phyloP scores from a whole-genome alignment of 441 rosid genomes.

The Pelargonium citronellum region DNA sequence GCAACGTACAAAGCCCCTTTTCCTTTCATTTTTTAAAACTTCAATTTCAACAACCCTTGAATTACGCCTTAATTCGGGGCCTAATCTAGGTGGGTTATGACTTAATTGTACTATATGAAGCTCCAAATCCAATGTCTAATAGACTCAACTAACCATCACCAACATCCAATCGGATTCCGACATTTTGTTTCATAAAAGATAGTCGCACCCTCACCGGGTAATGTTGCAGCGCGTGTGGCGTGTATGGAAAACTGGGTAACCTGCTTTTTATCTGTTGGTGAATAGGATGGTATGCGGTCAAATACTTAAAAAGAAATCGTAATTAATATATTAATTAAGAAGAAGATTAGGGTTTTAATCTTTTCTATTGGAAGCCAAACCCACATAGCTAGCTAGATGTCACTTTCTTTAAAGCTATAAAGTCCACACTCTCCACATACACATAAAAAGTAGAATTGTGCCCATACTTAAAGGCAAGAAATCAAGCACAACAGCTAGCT shows the following conservation, averaged over 20 bases:
- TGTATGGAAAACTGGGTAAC: background rate
- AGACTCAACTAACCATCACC: too few relatives aligned
- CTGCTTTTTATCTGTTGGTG: conserved; percentile 18
- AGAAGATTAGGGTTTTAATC: background rate
- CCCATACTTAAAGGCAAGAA: background rate
- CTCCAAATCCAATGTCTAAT: conserved; percentile 9
- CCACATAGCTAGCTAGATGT: background rate
- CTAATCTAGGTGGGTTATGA: conserved; percentile 17
- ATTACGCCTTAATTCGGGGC: conserved; percentile 51
- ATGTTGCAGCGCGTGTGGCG: too few relatives aligned
- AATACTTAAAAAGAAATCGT: conserved; percentile 22
- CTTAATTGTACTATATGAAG: conserved; percentile 23
- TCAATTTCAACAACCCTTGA: conserved; percentile 30
- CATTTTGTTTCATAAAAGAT: too few relatives aligned
- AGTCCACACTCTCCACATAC: conserved; percentile 2
- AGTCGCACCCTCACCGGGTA: too few relatives aligned
- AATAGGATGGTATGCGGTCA: too few relatives aligned
- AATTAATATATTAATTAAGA: background rate
- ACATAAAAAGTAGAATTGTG: background rate
- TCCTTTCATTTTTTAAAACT: too few relatives aligned
- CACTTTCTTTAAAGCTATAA: background rate
- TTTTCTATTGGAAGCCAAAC: background rate
- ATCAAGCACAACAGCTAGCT: background rate
- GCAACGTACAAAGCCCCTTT: too few relatives aligned
- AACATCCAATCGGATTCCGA: too few relatives aligned